These are phyloP conservation scores for Strobilomyces confusus DNA, from an alignment of 768 basidiomycete genomes.

Conservation along the genomic window DNA sequence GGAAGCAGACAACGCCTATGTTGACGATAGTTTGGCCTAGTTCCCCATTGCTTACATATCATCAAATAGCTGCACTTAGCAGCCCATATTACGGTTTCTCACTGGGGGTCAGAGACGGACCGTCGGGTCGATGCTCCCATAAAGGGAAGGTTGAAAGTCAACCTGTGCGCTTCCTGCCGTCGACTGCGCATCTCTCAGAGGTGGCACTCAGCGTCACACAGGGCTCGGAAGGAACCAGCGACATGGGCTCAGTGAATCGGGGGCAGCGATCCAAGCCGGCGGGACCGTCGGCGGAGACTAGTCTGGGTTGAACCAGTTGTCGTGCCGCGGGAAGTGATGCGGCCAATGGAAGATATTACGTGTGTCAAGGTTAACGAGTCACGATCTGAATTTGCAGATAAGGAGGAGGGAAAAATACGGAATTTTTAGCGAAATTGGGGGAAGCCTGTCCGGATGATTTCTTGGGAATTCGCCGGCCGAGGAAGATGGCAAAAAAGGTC, in stretches of 20 bases:
- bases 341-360: conserved; percentile 29
- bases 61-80: too few species aligned
- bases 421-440: conserved; percentile 28
- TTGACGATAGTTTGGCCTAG: too few species aligned
- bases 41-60: too few species aligned
- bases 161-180: not conserved
- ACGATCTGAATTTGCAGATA: conserved; percentile 30
- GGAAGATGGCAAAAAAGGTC: conserved; percentile 23
- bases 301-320: conserved; percentile 1
- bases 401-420: conserved; percentile 31
- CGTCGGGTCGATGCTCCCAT: conserved; percentile 21
- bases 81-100: too few species aligned
- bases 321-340: conserved; percentile 31
- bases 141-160: conserved; percentile 28
- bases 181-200: conserved; percentile 4
- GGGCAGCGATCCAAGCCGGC: conserved; percentile 14
- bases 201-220: not conserved
- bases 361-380: conserved; percentile 30
- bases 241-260: conserved; percentile 2
- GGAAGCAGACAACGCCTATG: too few species aligned
- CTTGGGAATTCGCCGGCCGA: conserved; percentile 37
- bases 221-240: conserved; percentile 16
- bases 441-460: conserved; percentile 16
- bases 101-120: conserved; percentile 15
- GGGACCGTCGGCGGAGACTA: conserved; percentile 32